phyloP scores from a whole-genome alignment of 768 basidiomycete genomes.

The Dendrothele bispora region DNA sequence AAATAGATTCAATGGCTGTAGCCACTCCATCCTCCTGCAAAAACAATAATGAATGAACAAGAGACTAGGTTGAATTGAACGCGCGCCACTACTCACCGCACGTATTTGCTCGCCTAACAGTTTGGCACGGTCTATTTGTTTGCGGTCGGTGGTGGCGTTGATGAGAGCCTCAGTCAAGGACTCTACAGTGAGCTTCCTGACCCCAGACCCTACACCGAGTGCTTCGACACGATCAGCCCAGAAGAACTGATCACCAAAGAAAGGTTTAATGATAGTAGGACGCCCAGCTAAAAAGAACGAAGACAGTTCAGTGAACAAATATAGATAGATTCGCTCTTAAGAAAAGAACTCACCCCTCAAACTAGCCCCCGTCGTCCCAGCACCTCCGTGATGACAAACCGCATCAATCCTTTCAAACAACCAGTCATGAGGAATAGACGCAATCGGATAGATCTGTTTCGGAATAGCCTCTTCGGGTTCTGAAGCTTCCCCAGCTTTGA shows the following conservation, averaged over 20 bases:
- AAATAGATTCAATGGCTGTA: constrained; percentile 92
- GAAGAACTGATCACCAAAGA: constrained; percentile 98
- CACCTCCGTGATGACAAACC: constrained; percentile 98
- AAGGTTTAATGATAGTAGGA: constrained; percentile 94
- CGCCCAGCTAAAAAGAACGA: constrained; percentile 63
- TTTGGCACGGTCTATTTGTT: constrained; percentile 85
- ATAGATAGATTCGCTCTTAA: neutral
- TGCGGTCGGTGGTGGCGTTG: constrained; percentile 82
- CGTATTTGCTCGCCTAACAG: constrained; percentile 86
- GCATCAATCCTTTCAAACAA: constrained; percentile 91
- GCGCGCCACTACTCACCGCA: constrained; percentile 45
- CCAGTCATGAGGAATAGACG: constrained; percentile 95
- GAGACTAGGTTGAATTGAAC: neutral
- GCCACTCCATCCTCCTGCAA: constrained; percentile 90
- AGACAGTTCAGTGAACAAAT: neutral
- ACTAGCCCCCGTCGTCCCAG: constrained; percentile 95
- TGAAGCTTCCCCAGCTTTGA: constrained; percentile 56
- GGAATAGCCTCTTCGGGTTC: constrained; percentile 74
- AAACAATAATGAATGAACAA: constrained; percentile 4
- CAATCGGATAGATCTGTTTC: constrained; percentile 78
- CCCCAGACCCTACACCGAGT: constrained; percentile 84
- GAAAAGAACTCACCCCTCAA: constrained; percentile 63
- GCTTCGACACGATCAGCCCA: constrained; percentile 99
- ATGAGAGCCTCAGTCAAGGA: constrained; percentile 75
- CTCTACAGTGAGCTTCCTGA: constrained; percentile 85